A percentile compares a stretch with the other conserved stretches of the same genome.
These are phyloP conservation scores for Cryptosporidium canis DNA, from an alignment of 169 alveolate species.

Conservation along the genomic window DNA sequence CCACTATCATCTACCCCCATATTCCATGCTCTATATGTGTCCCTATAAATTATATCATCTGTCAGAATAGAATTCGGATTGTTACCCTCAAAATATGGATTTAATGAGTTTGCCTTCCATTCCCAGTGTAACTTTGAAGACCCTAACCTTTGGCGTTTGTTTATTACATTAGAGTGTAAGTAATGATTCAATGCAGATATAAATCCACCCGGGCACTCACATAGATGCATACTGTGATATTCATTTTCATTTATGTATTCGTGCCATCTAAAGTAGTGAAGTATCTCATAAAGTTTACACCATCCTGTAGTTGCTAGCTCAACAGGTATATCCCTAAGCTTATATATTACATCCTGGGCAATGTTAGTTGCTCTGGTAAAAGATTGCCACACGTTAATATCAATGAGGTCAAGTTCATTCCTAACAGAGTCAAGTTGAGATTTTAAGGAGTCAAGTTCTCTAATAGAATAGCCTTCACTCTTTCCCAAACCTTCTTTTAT, in stretches of 20 bases:
- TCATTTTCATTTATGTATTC: slow-evolving; percentile 76
- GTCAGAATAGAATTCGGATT: slow-evolving; percentile 77
- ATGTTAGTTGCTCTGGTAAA: slow-evolving; percentile 75
- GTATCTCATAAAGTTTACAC: slow-evolving; percentile 80
- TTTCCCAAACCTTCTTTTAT: slow-evolving; percentile 78
- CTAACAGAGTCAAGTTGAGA: slow-evolving; percentile 77
- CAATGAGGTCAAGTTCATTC: slow-evolving; percentile 77
- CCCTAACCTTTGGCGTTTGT: slow-evolving; percentile 42
- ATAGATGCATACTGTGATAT: slow-evolving; percentile 75
- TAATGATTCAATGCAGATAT: slow-evolving; percentile 81
- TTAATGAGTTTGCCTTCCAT: slow-evolving; percentile 82
- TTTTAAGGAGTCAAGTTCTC: slow-evolving; percentile 77
- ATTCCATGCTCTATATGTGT: slow-evolving; percentile 79
- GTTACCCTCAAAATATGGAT: slow-evolving; percentile 81
- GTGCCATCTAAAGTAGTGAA: slow-evolving; percentile 76
- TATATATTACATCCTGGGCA: slow-evolving; percentile 70
- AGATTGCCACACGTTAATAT: slow-evolving; percentile 78
- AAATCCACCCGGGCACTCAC: slow-evolving; percentile 84
- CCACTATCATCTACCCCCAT: slow-evolving; percentile 82
- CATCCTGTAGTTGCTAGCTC: slow-evolving; percentile 82
- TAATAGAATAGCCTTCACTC: slow-evolving; percentile 74
- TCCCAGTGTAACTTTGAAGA: slow-evolving; percentile 73
- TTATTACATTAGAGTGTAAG: slow-evolving; percentile 74
- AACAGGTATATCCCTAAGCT: slow-evolving; percentile 67
- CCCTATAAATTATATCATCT: slow-evolving; percentile 81